Conservation (phyloP, 768 basidiomycete genomes). For the Leccinum boreale region DNA sequence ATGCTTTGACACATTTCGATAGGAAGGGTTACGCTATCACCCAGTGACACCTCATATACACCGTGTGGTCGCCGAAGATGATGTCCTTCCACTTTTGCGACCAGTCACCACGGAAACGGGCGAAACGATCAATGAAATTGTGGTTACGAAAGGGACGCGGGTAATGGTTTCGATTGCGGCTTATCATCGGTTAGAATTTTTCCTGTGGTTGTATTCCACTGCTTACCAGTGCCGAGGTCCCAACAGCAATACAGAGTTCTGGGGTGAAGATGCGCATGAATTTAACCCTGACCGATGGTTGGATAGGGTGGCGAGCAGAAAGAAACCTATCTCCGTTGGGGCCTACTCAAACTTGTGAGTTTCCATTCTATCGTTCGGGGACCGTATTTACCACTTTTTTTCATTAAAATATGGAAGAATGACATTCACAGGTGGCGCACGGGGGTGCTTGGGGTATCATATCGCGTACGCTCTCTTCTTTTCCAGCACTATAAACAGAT, state of each 20-base stretch:
- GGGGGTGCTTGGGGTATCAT: conserved; percentile 23
- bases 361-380: background rate
- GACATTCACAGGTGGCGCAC: conserved; percentile 17
- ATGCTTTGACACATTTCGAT: conserved; percentile 16
- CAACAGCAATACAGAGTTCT: conserved; percentile 25
- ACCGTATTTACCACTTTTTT: background rate
- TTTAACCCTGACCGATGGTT: conserved; percentile 32
- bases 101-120: conserved; percentile 48
- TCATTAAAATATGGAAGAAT: conserved; percentile 5
- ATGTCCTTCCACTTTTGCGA: conserved; percentile 54
- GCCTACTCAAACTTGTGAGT: conserved; percentile 30
- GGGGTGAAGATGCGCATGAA: conserved; percentile 31
- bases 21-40: conserved; percentile 48
- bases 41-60: conserved; percentile 51
- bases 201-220: background rate
- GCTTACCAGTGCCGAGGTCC: background rate
- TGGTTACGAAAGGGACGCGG: conserved; percentile 47
- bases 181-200: conserved; percentile 45
- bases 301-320: conserved; percentile 14
- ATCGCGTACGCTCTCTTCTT: background rate
- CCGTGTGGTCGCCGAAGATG: conserved; percentile 49
- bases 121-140: conserved; percentile 39
- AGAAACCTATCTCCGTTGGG: conserved; percentile 22
- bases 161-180: conserved; percentile 46
- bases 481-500: background rate